Evolutionary conservation across 2,329 filamentous ascomycete genomes (phyloP), one percentile per base, ranked within the genome.

Genomic region (Colletotrichum eleusines): DNA sequence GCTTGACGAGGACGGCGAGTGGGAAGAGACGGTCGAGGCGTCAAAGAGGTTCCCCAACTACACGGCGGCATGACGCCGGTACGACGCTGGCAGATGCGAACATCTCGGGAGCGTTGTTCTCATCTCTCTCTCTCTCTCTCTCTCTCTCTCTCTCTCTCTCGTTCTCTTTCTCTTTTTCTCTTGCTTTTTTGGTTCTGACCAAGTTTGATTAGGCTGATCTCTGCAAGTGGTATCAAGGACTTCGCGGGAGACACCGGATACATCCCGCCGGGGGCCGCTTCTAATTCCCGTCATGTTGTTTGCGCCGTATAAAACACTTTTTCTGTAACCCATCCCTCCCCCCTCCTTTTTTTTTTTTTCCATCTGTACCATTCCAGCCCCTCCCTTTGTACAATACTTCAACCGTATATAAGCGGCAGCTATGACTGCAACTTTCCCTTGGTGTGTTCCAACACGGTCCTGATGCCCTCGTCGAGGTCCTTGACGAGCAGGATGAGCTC

Each of bases 381-480:
- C 7, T 18, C 35, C 33, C 20, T 62, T 23, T 67, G 53, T 59
- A 71, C 44, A 40, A 40, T 53, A 50, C 2, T n/a, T 46, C 18
- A 54, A 16, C 51, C 44, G 31, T 23, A 16, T 46, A n/a, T 11
- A 31, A 31, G 20, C 58, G n/a, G 44, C 65, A n/a, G 20, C n/a
- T 38, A 72, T 26, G 55, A 77, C 73, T 62, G 53, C 53, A 82
- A 66, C 69, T 79, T 80, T 51, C 67, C 66, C 77, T 81, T 85
- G 0, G 85, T 88, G 74, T 88, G 83, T 75, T 87, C 83, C 73
- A 91, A 73, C 1, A 91, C 89, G 9, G 81, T 83, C 69, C 81
- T 81, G 72, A 91, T 85, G 46, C 82, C 85, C n/a, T 83, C 80
- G 75, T 91, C 90, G 54, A 91, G 78, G 20, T 82, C 82, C 40